Percentiles rank a stretch among this genome's conserved stretches.
Evolutionary conservation across 1,284 basidiomycete species (phyloP).

Genomic region (Pyrrhoderma lamaoense): DNA sequence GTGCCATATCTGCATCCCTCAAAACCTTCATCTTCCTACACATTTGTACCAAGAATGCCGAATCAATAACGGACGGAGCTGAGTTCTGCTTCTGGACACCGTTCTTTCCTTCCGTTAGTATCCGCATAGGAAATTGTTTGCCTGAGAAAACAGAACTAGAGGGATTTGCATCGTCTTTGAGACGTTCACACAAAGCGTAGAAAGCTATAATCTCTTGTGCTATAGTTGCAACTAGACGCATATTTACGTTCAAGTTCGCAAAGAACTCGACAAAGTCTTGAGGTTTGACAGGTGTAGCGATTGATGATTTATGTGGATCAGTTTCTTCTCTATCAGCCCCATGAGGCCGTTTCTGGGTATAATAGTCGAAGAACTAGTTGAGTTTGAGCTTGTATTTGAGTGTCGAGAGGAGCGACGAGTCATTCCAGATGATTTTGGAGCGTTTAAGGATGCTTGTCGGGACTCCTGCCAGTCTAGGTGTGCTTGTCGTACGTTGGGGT

Average conservation of each 20-base stretch:
- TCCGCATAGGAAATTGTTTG: constrained; percentile 1
- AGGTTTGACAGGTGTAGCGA: constrained; percentile 20
- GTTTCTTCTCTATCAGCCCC: neutral
- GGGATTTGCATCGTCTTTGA: constrained; percentile 49
- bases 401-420: constrained; percentile 15
- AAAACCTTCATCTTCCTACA: constrained; percentile 64
- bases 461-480: constrained; percentile 22
- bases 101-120: neutral
- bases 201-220: constrained; percentile 86
- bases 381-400: neutral
- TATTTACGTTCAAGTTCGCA: constrained; percentile 77
- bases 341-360: constrained; percentile 7
- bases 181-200: constrained; percentile 84
- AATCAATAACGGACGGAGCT: constrained; percentile 37
- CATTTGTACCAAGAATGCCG: constrained; percentile 44
- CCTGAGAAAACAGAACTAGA: neutral
- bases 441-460: constrained; percentile 23
- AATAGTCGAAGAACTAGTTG: neutral
- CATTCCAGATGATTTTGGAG: constrained; percentile 15
- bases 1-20: constrained; percentile 52
- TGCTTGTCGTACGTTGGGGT: constrained; percentile 42
- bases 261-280: constrained; percentile 79
- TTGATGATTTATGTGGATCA: neutral
- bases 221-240: constrained; percentile 77
- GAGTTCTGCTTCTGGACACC: neutral